Percentiles rank a stretch among this genome's conserved stretches.
These are phyloP conservation scores for Naganishia friedmannii DNA, from an alignment of 768 basidiomycete genomes.

Conservation along the genomic window DNA sequence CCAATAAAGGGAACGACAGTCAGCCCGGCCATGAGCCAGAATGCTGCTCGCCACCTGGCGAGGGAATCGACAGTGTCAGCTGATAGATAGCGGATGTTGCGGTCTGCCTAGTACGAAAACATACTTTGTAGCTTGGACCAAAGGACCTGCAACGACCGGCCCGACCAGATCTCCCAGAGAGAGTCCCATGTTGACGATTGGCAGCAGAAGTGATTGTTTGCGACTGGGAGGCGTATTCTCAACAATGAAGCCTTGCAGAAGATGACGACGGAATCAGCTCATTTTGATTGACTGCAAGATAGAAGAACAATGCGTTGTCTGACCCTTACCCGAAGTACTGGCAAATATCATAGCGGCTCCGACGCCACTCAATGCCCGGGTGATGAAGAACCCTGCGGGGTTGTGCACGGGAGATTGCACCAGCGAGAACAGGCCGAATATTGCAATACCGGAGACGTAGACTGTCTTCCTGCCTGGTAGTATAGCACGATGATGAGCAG, in stretches of 20 bases:
- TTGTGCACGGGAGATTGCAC: background rate
- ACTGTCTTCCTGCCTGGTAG: background rate
- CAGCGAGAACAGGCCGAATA: background rate
- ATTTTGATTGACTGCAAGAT: too few relatives aligned
- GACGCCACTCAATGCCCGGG: background rate
- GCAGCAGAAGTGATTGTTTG: background rate
- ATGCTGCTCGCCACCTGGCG: constrained; percentile 5
- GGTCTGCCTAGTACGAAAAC: background rate
- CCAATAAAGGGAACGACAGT: background rate
- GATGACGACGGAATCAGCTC: background rate
- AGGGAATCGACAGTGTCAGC: too few relatives aligned
- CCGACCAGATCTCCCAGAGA: background rate
- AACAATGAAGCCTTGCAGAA: background rate
- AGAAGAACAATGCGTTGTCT: background rate
- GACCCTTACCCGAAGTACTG: background rate
- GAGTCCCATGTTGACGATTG: background rate
- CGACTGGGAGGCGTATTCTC: background rate
- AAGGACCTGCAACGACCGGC: background rate
- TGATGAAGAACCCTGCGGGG: background rate
- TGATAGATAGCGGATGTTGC: too few relatives aligned
- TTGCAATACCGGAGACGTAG: background rate
- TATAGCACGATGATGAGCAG: too few relatives aligned
- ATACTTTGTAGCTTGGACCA: background rate
- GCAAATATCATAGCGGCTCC: background rate
- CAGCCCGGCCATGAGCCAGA: background rate